Evolutionary conservation across 1,284 basidiomycete species (phyloP).

Genomic region (Flammula alnicola): DNA sequence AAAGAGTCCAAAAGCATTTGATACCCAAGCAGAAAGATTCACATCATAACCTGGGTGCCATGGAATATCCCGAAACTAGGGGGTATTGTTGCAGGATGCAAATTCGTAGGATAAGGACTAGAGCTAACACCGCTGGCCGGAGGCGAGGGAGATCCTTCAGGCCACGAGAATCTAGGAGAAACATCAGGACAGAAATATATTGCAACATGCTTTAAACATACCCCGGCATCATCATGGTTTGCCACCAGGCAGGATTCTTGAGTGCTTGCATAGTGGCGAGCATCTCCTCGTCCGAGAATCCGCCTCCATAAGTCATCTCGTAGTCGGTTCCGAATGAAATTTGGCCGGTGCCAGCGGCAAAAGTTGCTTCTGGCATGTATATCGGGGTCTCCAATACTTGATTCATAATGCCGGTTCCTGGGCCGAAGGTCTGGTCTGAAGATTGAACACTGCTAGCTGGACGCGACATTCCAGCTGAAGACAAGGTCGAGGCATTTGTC

Average conservation of each 20-base stretch:
- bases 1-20: background rate
- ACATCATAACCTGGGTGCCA: slow-evolving; percentile 29
- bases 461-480: slow-evolving; percentile 24
- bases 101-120: slow-evolving; percentile 8
- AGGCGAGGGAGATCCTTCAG: slow-evolving; percentile 41
- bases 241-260: slow-evolving; percentile 73
- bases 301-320: slow-evolving; percentile 35
- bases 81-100: slow-evolving; percentile 18
- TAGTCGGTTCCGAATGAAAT: slow-evolving; percentile 47
- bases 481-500: slow-evolving; percentile 16
- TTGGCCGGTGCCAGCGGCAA: slow-evolving; percentile 39
- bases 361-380: slow-evolving; percentile 52
- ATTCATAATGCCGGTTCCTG: slow-evolving; percentile 12
- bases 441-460: slow-evolving; percentile 12
- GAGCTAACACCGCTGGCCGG: slow-evolving; percentile 22
- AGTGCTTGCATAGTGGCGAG: slow-evolving; percentile 75
- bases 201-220: slow-evolving; percentile 31
- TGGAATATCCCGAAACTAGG: slow-evolving; percentile 31
- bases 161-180: slow-evolving; percentile 41
- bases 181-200: slow-evolving; percentile 1
- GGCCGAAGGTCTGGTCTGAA: slow-evolving; percentile 14
- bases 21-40: background rate
- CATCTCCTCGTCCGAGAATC: slow-evolving; percentile 57
- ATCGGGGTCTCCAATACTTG: slow-evolving; percentile 38
- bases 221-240: slow-evolving; percentile 84